These are phyloP conservation scores for Dicorynia guianensis DNA, from an alignment of 306 rosid genomes.

Conservation along the genomic window DNA sequence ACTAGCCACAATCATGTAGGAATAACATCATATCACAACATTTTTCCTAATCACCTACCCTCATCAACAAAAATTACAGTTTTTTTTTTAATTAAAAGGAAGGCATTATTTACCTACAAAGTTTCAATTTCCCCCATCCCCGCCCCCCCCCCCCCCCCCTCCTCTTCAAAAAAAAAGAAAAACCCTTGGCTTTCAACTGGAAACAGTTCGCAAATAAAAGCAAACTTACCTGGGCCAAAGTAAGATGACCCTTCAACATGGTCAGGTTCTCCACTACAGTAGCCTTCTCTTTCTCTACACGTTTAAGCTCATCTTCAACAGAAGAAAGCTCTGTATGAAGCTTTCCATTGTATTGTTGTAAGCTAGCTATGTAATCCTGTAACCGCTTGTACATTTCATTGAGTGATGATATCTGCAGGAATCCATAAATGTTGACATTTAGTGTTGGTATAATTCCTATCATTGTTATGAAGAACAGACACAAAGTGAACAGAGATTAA, in stretches of 20 bases:
- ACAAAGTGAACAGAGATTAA: slow-evolving; percentile 19
- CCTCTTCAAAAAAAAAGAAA: too few relatives aligned
- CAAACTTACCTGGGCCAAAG: slow-evolving; percentile 75
- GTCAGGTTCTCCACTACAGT: slow-evolving; percentile 69
- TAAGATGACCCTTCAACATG: slow-evolving; percentile 81
- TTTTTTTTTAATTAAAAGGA: slow-evolving; percentile 10
- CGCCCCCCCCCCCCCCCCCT: too few relatives aligned
- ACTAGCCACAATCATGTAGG: neutral
- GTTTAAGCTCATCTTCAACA: slow-evolving; percentile 89
- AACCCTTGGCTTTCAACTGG: slow-evolving; percentile 24
- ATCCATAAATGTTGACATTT: slow-evolving; percentile 26
- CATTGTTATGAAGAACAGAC: neutral
- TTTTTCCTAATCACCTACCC: neutral
- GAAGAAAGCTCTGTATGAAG: slow-evolving; percentile 94
- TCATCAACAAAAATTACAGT: slow-evolving; percentile 8
- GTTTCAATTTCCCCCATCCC: neutral
- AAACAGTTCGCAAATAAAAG: slow-evolving; percentile 35
- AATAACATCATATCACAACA: neutral
- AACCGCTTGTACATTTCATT: slow-evolving; percentile 96
- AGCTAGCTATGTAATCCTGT: slow-evolving; percentile 93
- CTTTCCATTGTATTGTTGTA: slow-evolving; percentile 95
- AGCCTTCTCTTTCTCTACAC: slow-evolving; percentile 85
- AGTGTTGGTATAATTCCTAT: slow-evolving; percentile 5
- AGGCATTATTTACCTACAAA: slow-evolving; percentile 2
- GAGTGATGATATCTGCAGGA: slow-evolving; percentile 82